Base-by-base conservation (phyloP, 1,284 basidiomycete genomes). In the Waitea zeae region DNA sequence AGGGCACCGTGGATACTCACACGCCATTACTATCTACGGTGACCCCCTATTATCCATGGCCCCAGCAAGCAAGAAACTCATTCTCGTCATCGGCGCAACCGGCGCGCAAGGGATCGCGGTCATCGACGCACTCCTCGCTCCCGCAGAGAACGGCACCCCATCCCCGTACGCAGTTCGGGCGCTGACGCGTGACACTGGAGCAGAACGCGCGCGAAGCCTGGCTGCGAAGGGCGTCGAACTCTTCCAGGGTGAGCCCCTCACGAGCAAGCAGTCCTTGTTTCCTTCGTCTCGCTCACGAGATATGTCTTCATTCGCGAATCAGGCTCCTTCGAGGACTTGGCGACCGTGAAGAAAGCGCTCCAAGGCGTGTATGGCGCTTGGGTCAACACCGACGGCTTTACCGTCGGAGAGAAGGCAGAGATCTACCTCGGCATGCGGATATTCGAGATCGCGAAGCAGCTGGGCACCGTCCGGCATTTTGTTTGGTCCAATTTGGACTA, bases 11-110 rank as follows among this genome's bases (percentile, higher is more conserved):
- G n/a, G n/a, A n/a, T n/a, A n/a, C n/a, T n/a, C n/a, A n/a, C n/a
- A n/a, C n/a, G n/a, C n/a, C n/a, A n/a, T n/a, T n/a, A n/a, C n/a
- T n/a, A n/a, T n/a, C n/a, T n/a, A n/a, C n/a, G n/a, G n/a, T n/a
- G n/a, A n/a, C n/a, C n/a, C n/a, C n/a, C n/a, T n/a, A n/a, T n/a
- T n/a, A n/a, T n/a, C n/a, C n/a, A n/a, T n/a, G n/a, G n/a, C n/a
- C n/a, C n/a, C n/a, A n/a, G n/a, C 5, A 30, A 6, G 39, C 27
- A 45, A 50, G 42, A 63, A 64, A 46, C 42, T 59, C 41, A 62
- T 69, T 41, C 56, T 65, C 36, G 62, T 68, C 37, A 55, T 67
- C 29, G 64, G 66, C 26, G 66, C 59, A 2, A 68, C 66, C 18
- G 64, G 66, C 31, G 61, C 58, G 3, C 66, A 67, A 39, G 66